Conservation (phyloP, 768 basidiomycete genomes). For the Terana coerulea region DNA sequence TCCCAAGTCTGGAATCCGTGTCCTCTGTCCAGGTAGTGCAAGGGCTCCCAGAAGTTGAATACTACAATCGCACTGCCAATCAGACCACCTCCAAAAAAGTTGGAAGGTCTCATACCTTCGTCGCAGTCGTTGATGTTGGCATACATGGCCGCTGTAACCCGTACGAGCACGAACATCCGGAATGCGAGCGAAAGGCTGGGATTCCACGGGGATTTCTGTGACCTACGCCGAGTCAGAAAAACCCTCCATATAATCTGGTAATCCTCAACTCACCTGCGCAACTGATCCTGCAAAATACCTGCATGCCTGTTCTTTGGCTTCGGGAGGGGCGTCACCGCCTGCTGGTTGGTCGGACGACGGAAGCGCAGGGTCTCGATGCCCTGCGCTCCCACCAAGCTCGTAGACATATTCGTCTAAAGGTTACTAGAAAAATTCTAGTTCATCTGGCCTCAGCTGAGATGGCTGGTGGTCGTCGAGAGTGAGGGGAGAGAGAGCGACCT, state of each 20-base stretch:
- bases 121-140: constrained; percentile 94
- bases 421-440: neutral
- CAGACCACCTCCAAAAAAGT: neutral
- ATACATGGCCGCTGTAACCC: constrained; percentile 90
- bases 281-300: constrained; percentile 77
- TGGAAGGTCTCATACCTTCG: constrained; percentile 62
- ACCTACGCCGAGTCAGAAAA: constrained; percentile 38
- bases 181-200: constrained; percentile 84
- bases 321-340: constrained; percentile 14
- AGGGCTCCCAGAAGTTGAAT: constrained; percentile 98
- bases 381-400: neutral
- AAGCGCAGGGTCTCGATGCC: constrained; percentile 30
- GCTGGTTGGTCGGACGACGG: constrained; percentile 24
- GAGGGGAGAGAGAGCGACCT: constrained; percentile 1
- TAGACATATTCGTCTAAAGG: neutral
- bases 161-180: constrained; percentile 75
- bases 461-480: neutral
- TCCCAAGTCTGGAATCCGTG: constrained; percentile 99
- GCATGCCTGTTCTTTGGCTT: constrained; percentile 41
- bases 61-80: constrained; percentile 45
- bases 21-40: constrained; percentile 86
- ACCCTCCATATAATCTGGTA: too few species aligned
- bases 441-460: neutral
- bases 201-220: constrained; percentile 76
- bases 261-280: constrained; percentile 60